Evolutionary conservation across 2,329 filamentous ascomycete species (phyloP).

Genomic region (Amylocarpus encephaloides): DNA sequence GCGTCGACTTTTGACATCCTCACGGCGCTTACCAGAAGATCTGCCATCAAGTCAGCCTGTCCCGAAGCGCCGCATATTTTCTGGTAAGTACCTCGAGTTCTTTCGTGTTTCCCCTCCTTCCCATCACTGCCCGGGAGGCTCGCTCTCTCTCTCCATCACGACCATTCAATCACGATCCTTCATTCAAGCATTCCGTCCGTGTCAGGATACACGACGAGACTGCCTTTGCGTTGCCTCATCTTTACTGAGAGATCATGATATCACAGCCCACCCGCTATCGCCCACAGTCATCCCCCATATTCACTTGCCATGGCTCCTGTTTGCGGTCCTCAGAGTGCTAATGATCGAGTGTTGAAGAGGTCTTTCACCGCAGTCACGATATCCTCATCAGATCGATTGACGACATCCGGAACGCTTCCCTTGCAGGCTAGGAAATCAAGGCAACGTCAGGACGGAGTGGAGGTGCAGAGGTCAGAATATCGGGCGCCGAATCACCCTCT

Average conservation of each 20-base stretch:
- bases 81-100: constrained; percentile 22
- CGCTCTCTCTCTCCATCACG: constrained; percentile 1
- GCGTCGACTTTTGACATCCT: constrained; percentile 12
- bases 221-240: constrained; percentile 11
- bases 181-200: constrained; percentile 9
- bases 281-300: constrained; percentile 4
- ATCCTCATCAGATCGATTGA: constrained; percentile 18
- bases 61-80: constrained; percentile 20
- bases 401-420: constrained; percentile 10
- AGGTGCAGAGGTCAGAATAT: constrained; percentile 14
- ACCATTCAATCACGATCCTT: constrained; percentile 6
- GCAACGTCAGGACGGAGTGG: constrained; percentile 10
- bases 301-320: constrained; percentile 19
- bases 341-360: constrained; percentile 27
- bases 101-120: constrained; percentile 11
- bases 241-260: constrained; percentile 15
- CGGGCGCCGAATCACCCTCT: constrained; percentile 11
- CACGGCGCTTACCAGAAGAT: constrained; percentile 19
- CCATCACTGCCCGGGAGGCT: constrained; percentile 8
- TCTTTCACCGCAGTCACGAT: constrained; percentile 20
- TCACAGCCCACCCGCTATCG: constrained; percentile 8
- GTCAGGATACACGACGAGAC: constrained; percentile 15
- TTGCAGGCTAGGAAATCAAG: constrained; percentile 12
- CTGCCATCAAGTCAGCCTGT: constrained; percentile 20
- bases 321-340: constrained; percentile 25